Evolutionary conservation across 2,329 filamentous ascomycete genomes (phyloP), one percentile per base, ranked within the genome.

Genomic region (Thelonectria blattea): DNA sequence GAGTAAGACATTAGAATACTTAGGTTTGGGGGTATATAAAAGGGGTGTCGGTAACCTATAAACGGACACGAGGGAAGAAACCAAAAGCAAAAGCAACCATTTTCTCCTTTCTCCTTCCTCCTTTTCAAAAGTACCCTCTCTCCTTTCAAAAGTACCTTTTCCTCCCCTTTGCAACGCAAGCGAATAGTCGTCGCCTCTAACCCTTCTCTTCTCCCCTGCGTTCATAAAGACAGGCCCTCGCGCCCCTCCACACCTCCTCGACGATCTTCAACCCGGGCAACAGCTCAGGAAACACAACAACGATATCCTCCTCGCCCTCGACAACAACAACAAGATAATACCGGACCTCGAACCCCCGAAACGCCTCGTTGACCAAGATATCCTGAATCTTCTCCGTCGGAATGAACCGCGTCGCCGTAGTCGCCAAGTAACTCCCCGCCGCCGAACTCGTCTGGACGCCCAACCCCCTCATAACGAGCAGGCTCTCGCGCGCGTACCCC

Each of bases 311-410:
- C 77, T 98, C 94, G 2, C 89, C 93, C 68, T 96, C 91, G 17
- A 98, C 92, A 54, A 98, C 90, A 30, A 98, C 91, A 5, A 92
- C 87, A 9, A 99, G 80, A 72, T 97, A 97, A 72, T 94, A 96
- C 42, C 89, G 81, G 37, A 98, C 93, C 77, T 93, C 92, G 71
- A 97, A 96, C 1, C 93, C 93, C 58, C 87, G 87, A 76, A 98
- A 98, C 3, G 93, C 95, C 80, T 99, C 95, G 74, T 97, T 93
- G 52, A 99, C 91, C 55, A 97, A 87, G 58, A 99, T 89, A 74
- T 99, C 95, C 73, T 91, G 91, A 59, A 99, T 96, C 76, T 92
- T 89, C 46, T 90, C 91, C 0, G 94, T 97, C 0, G 95, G 94
- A 60, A 99, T 98, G 75, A 88, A 84, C 57, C 84, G 77, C 70